Percentiles rank a stretch among this genome's conserved stretches.
Conservation (phyloP, 345 rosid genomes). For the Brassica rapa region DNA sequence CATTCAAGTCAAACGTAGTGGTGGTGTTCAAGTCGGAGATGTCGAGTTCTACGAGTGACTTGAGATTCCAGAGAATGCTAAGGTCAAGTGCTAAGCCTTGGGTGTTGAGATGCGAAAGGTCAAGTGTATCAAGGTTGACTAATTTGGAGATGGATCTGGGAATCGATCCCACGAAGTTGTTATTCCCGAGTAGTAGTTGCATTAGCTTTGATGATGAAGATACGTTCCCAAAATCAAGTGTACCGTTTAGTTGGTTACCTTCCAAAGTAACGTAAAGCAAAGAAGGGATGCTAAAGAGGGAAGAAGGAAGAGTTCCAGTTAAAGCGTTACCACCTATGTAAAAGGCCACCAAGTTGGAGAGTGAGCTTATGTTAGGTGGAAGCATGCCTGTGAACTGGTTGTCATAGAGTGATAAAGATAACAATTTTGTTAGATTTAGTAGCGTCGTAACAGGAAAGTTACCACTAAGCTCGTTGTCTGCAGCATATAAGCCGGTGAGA, state of each 20-base stretch:
- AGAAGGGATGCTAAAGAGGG: neutral
- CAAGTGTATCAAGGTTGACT: neutral
- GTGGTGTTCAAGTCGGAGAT: conserved; percentile 5
- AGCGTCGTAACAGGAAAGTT: neutral
- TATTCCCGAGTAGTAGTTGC: neutral
- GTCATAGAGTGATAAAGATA: accelerated
- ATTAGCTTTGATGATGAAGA: neutral
- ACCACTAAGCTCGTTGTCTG: neutral
- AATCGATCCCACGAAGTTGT: conserved; percentile 31
- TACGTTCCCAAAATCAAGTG: conserved; percentile 8
- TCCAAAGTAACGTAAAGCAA: neutral
- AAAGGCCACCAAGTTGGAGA: neutral
- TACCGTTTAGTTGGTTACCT: neutral
- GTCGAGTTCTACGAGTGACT: neutral
- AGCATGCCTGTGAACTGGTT: neutral
- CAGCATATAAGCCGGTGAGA: neutral
- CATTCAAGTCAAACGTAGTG: conserved; percentile 7
- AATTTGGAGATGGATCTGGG: conserved; percentile 21
- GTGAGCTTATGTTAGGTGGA: neutral
- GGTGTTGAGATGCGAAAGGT: neutral
- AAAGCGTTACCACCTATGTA: neutral
- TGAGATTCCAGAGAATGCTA: conserved; percentile 25
- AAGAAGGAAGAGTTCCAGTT: neutral
- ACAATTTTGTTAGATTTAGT: neutral
- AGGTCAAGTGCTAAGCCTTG: conserved; percentile 7